phyloP scores from a whole-genome alignment of 352 stramenopile species.

The Pythium folliculosum region DNA sequence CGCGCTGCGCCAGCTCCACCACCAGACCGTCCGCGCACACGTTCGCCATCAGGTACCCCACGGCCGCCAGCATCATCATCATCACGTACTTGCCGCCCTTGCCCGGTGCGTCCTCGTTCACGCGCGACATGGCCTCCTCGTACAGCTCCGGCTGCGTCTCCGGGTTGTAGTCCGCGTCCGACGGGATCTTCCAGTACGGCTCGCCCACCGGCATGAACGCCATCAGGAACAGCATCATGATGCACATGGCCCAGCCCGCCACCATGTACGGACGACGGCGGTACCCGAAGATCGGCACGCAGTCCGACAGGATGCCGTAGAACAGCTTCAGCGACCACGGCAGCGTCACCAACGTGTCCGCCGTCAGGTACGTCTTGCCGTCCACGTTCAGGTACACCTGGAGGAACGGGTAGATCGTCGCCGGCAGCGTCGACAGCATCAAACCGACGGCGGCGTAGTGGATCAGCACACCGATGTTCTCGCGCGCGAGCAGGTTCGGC shows the following conservation, averaged over 20 bases:
- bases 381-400: slow-evolving; percentile 27
- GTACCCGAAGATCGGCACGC: slow-evolving; percentile 39
- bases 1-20: slow-evolving; percentile 39
- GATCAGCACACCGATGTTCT: slow-evolving; percentile 30
- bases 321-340: slow-evolving; percentile 31
- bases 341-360: slow-evolving; percentile 5
- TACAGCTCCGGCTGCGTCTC: slow-evolving; percentile 3
- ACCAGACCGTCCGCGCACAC: slow-evolving; percentile 39
- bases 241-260: slow-evolving; percentile 36
- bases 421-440: slow-evolving; percentile 29
- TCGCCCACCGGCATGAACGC: slow-evolving; percentile 23
- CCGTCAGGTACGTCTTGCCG: slow-evolving; percentile 8
- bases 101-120: slow-evolving; percentile 23
- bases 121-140: not conserved
- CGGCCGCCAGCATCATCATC: slow-evolving; percentile 35
- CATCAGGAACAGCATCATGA: slow-evolving; percentile 35
- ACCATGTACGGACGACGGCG: slow-evolving; percentile 43
- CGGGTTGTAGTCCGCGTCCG: slow-evolving; percentile 9
- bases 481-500: slow-evolving; percentile 23
- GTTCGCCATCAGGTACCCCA: slow-evolving; percentile 41
- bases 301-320: slow-evolving; percentile 40
- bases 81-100: slow-evolving; percentile 37
- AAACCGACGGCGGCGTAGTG: slow-evolving; percentile 37
- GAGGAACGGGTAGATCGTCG: slow-evolving; percentile 36
- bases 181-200: slow-evolving; percentile 29